Conservation (phyloP, 202 grass and related monocot genomes). For the Setaria viridis region DNA sequence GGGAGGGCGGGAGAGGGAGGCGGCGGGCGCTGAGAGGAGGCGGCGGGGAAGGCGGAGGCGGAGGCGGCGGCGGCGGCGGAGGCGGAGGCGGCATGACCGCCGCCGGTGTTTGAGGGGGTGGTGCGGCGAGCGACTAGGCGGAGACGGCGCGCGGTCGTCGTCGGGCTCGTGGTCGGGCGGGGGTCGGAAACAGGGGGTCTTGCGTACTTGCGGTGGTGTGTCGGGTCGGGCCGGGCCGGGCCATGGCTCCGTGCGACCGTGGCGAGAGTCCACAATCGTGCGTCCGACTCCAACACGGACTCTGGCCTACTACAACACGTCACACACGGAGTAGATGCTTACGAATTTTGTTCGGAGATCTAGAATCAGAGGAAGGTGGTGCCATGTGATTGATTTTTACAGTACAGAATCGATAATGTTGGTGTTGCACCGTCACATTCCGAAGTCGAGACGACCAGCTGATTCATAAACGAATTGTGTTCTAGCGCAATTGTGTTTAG, state of each 20-base stretch:
- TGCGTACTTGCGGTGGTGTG: background rate
- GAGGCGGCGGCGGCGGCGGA: slow-evolving; percentile 22
- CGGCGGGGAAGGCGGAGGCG: slow-evolving; percentile 9
- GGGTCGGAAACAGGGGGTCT: background rate
- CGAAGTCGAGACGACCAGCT: too few relatives aligned
- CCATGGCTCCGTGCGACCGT: background rate
- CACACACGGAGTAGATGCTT: background rate
- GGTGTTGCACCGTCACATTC: background rate
- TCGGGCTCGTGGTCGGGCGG: background rate
- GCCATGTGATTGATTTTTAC: background rate
- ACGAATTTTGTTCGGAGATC: background rate
- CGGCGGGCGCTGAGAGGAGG: slow-evolving; percentile 60
- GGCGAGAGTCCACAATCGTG: background rate
- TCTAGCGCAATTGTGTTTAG: background rate
- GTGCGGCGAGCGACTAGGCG: slow-evolving; percentile 53
- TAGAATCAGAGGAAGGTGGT: background rate
- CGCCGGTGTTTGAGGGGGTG: slow-evolving; percentile 54
- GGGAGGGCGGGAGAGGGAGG: slow-evolving; percentile 45
- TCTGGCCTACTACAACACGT: too few relatives aligned
- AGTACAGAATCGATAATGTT: background rate
- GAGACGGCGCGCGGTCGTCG: slow-evolving; percentile 29
- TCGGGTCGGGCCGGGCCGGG: background rate
- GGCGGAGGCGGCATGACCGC: slow-evolving; percentile 45
- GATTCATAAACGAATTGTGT: background rate
- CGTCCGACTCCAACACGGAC: background rate